Percentiles rank a stretch among this genome's conserved stretches.
Evolutionary conservation across 164 flowering plant species (phyloP).

Genomic region (Sedum album): DNA sequence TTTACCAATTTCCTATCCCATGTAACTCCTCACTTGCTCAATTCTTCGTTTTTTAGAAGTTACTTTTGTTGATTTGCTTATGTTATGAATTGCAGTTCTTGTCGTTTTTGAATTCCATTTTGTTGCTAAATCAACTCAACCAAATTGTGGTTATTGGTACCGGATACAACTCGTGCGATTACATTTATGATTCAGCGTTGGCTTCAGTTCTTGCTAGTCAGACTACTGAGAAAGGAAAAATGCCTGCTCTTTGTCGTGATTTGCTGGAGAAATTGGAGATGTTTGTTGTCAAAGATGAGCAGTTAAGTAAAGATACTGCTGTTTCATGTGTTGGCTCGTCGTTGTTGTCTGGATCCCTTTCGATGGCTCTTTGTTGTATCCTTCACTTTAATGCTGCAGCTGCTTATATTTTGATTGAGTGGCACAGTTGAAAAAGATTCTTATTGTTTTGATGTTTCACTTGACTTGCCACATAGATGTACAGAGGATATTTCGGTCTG

Average conservation of each 20-base stretch:
- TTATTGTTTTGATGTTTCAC: slow-evolving; percentile 18
- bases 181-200: slow-evolving; percentile 64
- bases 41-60: slow-evolving; percentile 1
- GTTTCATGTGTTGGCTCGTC: slow-evolving; percentile 36
- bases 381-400: slow-evolving; percentile 18
- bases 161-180: slow-evolving; percentile 69
- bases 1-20: slow-evolving; percentile 63
- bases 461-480: slow-evolving; percentile 48
- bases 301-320: slow-evolving; percentile 28
- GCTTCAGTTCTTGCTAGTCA: slow-evolving; percentile 18
- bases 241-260: slow-evolving; percentile 39
- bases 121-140: slow-evolving; percentile 74
- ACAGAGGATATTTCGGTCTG: slow-evolving; percentile 72
- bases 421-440: too few species aligned
- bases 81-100: slow-evolving; percentile 41
- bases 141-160: slow-evolving; percentile 85
- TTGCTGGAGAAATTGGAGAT: slow-evolving; percentile 63
- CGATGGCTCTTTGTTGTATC: slow-evolving; percentile 98
- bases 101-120: slow-evolving; percentile 66
- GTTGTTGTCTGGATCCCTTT: slow-evolving; percentile 78
- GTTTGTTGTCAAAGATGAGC: slow-evolving; percentile 53
- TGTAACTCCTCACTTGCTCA: slow-evolving; percentile 21
- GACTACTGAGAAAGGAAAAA: slow-evolving; percentile 22
- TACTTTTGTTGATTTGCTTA: not conserved
- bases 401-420: not conserved